These are phyloP conservation scores for Iberis amara DNA, from an alignment of 441 rosid species.

Conservation along the genomic window DNA sequence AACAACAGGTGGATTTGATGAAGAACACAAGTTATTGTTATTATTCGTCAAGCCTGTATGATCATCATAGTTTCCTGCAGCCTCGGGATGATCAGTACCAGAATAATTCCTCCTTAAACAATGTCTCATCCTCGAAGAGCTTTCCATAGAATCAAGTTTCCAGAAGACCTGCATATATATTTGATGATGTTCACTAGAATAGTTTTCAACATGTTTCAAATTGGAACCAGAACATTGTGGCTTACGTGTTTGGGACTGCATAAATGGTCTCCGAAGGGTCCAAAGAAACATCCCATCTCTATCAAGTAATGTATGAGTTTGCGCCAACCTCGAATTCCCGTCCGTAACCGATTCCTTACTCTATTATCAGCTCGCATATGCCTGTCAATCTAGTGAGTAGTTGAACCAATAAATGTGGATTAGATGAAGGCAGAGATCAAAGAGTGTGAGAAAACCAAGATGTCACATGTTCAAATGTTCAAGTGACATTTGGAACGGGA, in stretches of 20 bases:
- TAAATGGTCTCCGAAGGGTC: slow-evolving; percentile 55
- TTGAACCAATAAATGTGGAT: slow-evolving; percentile 24
- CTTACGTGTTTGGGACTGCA: slow-evolving; percentile 59
- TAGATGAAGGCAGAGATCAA: neutral
- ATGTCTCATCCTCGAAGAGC: slow-evolving; percentile 82
- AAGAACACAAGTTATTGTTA: slow-evolving; percentile 40
- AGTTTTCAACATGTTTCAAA: slow-evolving; percentile 4
- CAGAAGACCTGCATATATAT: slow-evolving; percentile 56
- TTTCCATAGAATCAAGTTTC: slow-evolving; percentile 88
- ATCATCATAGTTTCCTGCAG: slow-evolving; percentile 67
- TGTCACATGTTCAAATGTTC: too few species aligned
- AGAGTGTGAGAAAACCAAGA: too few species aligned
- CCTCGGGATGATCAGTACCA: slow-evolving; percentile 72
- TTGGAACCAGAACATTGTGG: slow-evolving; percentile 15
- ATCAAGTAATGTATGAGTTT: slow-evolving; percentile 71
- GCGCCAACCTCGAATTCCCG: slow-evolving; percentile 79
- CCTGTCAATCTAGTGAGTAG: slow-evolving; percentile 63
- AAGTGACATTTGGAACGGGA: too few species aligned
- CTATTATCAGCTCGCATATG: slow-evolving; percentile 61
- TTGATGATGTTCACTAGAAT: slow-evolving; percentile 8
- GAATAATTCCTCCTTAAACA: slow-evolving; percentile 63
- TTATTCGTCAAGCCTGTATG: slow-evolving; percentile 35
- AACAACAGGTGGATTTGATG: slow-evolving; percentile 52
- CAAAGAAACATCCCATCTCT: slow-evolving; percentile 76
- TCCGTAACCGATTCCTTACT: slow-evolving; percentile 44